Conservation (phyloP, 768 basidiomycete genomes). For the Lentinula guzmanii region DNA sequence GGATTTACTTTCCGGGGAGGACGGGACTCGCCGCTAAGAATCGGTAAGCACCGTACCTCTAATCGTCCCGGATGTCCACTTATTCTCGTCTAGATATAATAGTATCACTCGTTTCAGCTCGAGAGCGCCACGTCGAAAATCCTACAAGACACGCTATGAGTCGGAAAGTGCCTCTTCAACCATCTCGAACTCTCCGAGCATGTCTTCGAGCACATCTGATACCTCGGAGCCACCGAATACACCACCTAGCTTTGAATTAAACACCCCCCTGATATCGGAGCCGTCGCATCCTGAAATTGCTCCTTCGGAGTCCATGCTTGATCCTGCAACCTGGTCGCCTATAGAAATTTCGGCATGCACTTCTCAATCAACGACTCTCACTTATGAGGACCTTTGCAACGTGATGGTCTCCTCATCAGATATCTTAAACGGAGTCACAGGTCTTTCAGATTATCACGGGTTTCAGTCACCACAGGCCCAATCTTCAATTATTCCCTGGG, state of each 20-base stretch:
- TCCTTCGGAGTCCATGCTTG: background rate
- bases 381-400: background rate
- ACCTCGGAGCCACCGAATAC: background rate
- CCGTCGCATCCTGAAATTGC: background rate
- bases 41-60: conserved; percentile 25
- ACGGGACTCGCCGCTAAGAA: conserved; percentile 59
- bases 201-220: background rate
- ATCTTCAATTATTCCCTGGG: background rate
- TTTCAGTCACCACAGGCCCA: background rate
- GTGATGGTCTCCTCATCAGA: background rate
- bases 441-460: background rate
- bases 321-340: background rate
- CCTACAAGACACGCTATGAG: background rate
- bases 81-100: background rate
- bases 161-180: conserved; percentile 3
- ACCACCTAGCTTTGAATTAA: background rate
- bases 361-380: background rate
- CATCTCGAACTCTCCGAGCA: background rate
- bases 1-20: conserved; percentile 54
- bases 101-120: conserved; percentile 6
- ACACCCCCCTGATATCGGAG: background rate
- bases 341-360: background rate
- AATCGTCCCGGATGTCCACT: background rate
- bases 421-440: background rate
- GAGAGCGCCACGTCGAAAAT: background rate